phyloP scores from a whole-genome alignment of 139 green algal genomes.

The Coelastrella sp. region DNA sequence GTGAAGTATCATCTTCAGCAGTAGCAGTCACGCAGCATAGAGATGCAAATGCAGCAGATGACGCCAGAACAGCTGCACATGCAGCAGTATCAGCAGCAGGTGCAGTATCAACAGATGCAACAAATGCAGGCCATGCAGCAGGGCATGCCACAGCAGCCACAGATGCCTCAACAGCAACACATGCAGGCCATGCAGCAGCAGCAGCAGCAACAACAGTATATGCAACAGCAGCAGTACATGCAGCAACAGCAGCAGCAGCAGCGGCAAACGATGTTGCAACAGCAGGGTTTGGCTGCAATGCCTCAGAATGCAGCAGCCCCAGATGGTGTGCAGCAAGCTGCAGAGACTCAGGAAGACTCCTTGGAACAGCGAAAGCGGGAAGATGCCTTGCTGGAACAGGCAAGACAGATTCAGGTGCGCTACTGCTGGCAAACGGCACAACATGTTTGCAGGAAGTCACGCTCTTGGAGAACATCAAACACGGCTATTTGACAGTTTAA shows the following conservation, averaged over 20 bases:
- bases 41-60: constrained; percentile 10
- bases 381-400: constrained; percentile 42
- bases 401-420: constrained; percentile 24
- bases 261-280: constrained; percentile 27
- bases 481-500: no score
- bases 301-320: not conserved
- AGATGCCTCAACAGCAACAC: not conserved
- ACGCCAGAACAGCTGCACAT: not conserved
- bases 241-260: constrained; percentile 8
- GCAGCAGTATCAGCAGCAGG: constrained; percentile 25
- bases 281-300: constrained; percentile 1
- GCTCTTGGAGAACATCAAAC: not conserved
- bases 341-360: constrained; percentile 29
- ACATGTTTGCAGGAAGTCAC: no score
- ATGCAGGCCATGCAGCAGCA: constrained; percentile 9
- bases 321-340: not conserved
- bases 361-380: not conserved
- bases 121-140: constrained; percentile 17
- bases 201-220: not conserved
- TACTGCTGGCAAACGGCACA: no score
- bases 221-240: constrained; percentile 16
- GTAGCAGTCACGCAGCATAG: not conserved
- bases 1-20: no score
- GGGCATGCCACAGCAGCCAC: constrained; percentile 12
- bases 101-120: constrained; percentile 12